Evolutionary conservation across 2,329 filamentous ascomycete species (phyloP), one percentile per base, ranked within the genome.

Genomic region (Talaromyces sp.): DNA sequence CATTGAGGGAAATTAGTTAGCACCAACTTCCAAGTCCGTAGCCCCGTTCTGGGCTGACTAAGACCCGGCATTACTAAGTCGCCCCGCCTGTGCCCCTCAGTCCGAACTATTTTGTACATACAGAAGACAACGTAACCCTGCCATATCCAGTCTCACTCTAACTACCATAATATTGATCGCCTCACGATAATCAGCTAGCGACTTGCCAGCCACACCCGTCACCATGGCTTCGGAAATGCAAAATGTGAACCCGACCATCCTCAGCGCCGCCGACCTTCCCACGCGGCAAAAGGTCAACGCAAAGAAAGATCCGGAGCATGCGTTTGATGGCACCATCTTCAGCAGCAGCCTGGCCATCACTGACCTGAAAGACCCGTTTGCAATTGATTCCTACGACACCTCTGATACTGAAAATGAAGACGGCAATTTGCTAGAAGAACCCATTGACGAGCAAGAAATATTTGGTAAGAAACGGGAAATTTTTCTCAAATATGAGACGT

Each of bases 381-480:
- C 72, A n/a, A 68, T 72, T 66, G 64, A 72, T 64, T 69, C 73
- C 66, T 55, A 67, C 61, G 66, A 60, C 55, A 74, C 75, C 27
- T 75, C 72, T 55, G 73, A 74, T 42, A 72, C 73, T 7, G 75
- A 76, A 36, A 74, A 71, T n/a, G 61, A 63, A 17, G 79, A 85
- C 57, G 85, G 87, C 62, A 85, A 88, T 62, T 82, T 86, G 55
- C 79, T 81, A 1, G 82, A 87, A 39, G 93, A 98, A 69, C 90
- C 90, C 61, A 96, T 99, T 67, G 95, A 99, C 72, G 91, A 96
- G 75, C 95, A 97, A 75, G 95, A 99, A 77, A 93, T 99, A 49
- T 99, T 93, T 73, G 92, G 92, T 95, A 79, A 49, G 57, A 32
- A 19, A 17, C 13, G 33, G 28, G 11, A 1, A 36, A 2, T 33